A percentile compares a stretch with the other conserved stretches of the same genome.
Evolutionary conservation across 2,329 filamentous ascomycete genomes (phyloP).

Genomic region (Chrysosphaeria jannelii): DNA sequence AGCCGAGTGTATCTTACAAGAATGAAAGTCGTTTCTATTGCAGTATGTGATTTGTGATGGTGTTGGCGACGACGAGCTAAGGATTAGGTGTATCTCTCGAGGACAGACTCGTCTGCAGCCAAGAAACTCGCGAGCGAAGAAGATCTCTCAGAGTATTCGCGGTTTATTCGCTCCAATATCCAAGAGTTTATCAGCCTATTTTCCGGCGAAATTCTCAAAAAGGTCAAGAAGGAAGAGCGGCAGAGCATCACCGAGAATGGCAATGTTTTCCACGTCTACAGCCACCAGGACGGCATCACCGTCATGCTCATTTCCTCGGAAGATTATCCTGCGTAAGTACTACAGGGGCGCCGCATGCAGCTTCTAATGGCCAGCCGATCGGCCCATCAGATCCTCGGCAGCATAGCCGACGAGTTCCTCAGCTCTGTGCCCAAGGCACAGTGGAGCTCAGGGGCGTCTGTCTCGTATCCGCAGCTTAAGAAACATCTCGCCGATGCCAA

Average conservation of each 20-base stretch:
- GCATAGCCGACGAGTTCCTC: constrained; percentile 69
- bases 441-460: constrained; percentile 21
- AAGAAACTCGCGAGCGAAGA: constrained; percentile 22
- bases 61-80: too few species aligned
- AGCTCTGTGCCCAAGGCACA: constrained; percentile 32
- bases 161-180: constrained; percentile 34
- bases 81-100: too few species aligned
- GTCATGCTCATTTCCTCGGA: constrained; percentile 52
- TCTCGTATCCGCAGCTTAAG: constrained; percentile 43
- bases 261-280: constrained; percentile 34
- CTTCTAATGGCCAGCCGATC: constrained; percentile 17
- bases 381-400: constrained; percentile 63
- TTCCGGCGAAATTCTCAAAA: constrained; percentile 59
- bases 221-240: constrained; percentile 41
- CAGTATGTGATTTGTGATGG: too few species aligned
- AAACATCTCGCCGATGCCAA: constrained; percentile 51
- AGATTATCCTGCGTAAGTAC: constrained; percentile 27
- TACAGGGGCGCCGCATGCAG: too few species aligned
- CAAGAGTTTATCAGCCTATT: constrained; percentile 39
- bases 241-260: constrained; percentile 62
- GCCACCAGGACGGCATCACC: constrained; percentile 40
- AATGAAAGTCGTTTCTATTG: too few species aligned
- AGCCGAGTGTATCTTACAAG: too few species aligned
- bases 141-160: constrained; percentile 49
- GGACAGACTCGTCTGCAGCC: too few species aligned